These are phyloP conservation scores for Amanita pallidorosea DNA, from an alignment of 768 basidiomycete genomes.

Conservation along the genomic window DNA sequence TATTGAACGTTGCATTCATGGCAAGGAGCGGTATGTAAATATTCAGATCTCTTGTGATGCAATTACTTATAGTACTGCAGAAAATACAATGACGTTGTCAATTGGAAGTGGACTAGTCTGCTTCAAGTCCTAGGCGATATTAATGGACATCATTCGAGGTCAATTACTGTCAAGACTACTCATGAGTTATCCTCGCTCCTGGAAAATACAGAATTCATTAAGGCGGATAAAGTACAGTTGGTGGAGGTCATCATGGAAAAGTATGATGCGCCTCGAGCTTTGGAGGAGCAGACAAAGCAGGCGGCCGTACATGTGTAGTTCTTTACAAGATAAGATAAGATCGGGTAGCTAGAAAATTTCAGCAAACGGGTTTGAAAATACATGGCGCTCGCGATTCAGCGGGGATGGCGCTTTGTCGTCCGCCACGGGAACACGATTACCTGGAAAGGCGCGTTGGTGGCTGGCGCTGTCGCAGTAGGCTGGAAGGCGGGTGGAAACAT, in stretches of 20 bases:
- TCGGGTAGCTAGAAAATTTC: slow-evolving; percentile 4
- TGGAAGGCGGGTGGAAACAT: slow-evolving; percentile 23
- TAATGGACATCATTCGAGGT: slow-evolving; percentile 37
- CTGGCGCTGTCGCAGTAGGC: slow-evolving; percentile 27
- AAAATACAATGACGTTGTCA: slow-evolving; percentile 78
- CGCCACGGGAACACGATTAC: slow-evolving; percentile 16
- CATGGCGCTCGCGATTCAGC: slow-evolving; percentile 21
- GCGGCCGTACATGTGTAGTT: slow-evolving; percentile 29
- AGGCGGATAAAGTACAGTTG: slow-evolving; percentile 59
- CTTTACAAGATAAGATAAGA: slow-evolving; percentile 20
- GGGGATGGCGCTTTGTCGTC: slow-evolving; percentile 13
- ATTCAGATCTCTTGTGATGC: background rate
- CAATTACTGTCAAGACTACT: slow-evolving; percentile 61
- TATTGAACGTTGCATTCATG: slow-evolving; percentile 75
- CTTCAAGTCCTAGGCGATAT: slow-evolving; percentile 49
- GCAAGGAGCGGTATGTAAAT: slow-evolving; percentile 34
- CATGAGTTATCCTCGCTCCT: slow-evolving; percentile 59
- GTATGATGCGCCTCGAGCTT: slow-evolving; percentile 58
- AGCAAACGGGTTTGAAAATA: background rate
- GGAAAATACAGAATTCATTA: slow-evolving; percentile 47
- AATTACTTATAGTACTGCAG: slow-evolving; percentile 19
- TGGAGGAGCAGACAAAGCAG: slow-evolving; percentile 46
- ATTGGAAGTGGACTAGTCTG: slow-evolving; percentile 68
- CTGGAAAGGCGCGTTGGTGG: slow-evolving; percentile 29
- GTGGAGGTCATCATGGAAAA: slow-evolving; percentile 74